Conservation (phyloP, 768 basidiomycete genomes). For the Leucosporidium creatinivorum region DNA sequence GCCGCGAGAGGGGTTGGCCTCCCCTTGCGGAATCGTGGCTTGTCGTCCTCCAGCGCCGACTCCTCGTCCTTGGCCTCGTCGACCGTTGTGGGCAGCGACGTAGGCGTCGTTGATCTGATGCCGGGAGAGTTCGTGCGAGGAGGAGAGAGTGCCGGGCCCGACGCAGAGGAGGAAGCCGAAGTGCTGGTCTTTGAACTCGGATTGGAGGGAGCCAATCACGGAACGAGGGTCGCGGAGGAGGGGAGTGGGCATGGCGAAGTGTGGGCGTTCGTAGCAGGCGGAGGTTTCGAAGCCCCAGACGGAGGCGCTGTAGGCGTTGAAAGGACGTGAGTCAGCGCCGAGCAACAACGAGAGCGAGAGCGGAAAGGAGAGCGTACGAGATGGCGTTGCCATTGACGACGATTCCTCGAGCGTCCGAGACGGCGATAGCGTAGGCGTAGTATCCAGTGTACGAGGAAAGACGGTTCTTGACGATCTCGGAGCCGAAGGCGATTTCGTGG, state of each 20-base stretch:
- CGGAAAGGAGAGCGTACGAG: slow-evolving; percentile 2
- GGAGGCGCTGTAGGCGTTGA: slow-evolving; percentile 5
- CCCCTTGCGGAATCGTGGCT: neutral
- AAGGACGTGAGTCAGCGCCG: neutral
- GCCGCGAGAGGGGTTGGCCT: neutral
- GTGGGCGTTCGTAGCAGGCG: slow-evolving; percentile 17
- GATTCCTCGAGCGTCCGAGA: slow-evolving; percentile 21
- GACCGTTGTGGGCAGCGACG: neutral
- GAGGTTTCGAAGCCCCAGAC: slow-evolving; percentile 30
- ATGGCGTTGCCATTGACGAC: slow-evolving; percentile 27
- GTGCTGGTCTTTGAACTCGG: slow-evolving; percentile 21
- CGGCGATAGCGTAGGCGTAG: slow-evolving; percentile 35
- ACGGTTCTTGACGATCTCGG: slow-evolving; percentile 21
- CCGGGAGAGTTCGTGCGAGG: slow-evolving; percentile 14
- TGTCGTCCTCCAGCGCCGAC: neutral
- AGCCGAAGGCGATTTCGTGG: slow-evolving; percentile 26
- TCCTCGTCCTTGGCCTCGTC: neutral
- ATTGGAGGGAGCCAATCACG: slow-evolving; percentile 23
- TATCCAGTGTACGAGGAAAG: slow-evolving; percentile 32
- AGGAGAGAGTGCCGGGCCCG: slow-evolving; percentile 13
- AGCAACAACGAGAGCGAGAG: too few species aligned
- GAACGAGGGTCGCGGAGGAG: slow-evolving; percentile 26
- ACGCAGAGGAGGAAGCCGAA: slow-evolving; percentile 32
- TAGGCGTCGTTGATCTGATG: slow-evolving; percentile 26
- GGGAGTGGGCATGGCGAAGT: slow-evolving; percentile 19